Evolutionary conservation across 1,284 basidiomycete genomes (phyloP), one percentile per base, ranked within the genome.

Genomic region (Pascua sp.): DNA sequence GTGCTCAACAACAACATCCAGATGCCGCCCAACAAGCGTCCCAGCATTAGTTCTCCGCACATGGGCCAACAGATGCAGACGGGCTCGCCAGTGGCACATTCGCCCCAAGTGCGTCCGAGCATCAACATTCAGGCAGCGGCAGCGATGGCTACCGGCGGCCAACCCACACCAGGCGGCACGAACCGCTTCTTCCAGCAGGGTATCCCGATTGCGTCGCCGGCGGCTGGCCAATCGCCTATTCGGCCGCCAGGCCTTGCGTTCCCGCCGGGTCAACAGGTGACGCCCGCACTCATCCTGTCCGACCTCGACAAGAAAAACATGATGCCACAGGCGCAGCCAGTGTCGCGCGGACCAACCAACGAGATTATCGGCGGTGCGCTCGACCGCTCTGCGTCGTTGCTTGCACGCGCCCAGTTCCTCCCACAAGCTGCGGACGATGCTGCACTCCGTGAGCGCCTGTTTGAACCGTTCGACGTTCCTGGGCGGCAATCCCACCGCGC

Each of bases 11-110:
- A 58, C 41, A 71, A 70, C 52, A 64, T 73, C 3, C 70, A 71
- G 45, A 67, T 73, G 32, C 71, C 71, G n/a, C 52, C 67, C 4
- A 63, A 59, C 44, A 69, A 69, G 57, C 68, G 69, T 49, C 66
- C 69, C 12, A 67, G 64, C 51, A 32, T 63, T 5, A 46, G 48
- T 12, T 43, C 48, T 4, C 24, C 24, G 7, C 24, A 32, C 24
- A 32, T 32, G 1, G 42, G 40, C 4, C 55, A 56, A 39, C 51
- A 49, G 41, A n/a, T 36, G 45, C 53, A 51, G 40, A 41, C 42
- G 8, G 41, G 18, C 11, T 44, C 54, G 39, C 44, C 49, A 5
- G 42, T 17, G 2, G 37, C 50, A 10, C 60, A 60, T 24, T 67
- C 67, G 36, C 67, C 67, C 8, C 63, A 62, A 42, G 52, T 66